Evolutionary conservation across 192 early-diverging fungal species (phyloP), one percentile per base, ranked within the genome.

Genomic region (Coemansia sp.): DNA sequence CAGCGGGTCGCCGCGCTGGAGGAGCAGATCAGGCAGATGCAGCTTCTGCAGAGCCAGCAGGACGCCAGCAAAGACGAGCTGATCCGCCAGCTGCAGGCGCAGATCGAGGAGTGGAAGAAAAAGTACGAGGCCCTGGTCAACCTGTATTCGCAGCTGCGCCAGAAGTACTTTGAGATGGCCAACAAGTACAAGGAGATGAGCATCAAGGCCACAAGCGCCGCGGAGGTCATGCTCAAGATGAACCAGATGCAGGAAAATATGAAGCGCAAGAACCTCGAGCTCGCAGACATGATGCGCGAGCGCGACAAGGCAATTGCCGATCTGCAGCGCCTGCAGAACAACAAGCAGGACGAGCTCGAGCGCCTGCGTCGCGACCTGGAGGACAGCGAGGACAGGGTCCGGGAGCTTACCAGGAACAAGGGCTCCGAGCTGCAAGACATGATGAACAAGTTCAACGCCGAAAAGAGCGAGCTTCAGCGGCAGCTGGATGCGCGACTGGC

Each of bases 91-190:
- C 79, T 93, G 60, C 93, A 95, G 81, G 92, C 94, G 34, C 92
- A 98, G 85, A 83, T 99, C 24, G 87, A 89, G 69, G 91, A 95
- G 75, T 95, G 93, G 93, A 93, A 89, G 82, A 90, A 95, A 72
- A 99, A 97, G 79, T 97, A 97, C 74, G 94, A 97, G 74, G 91
- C 94, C 18, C 80, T 99, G 36, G 95, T 95, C 58, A 99, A 99
- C 60, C 83, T 97, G n/a, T 99, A 99, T 70, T 93, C 95, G 10
- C 91, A 96, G 72, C 81, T 99, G 29, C 87, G 97, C 47, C 94
- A 97, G 62, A 93, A 95, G 65, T 93, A 99, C 69, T 77, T 99
- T 55, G 95, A 95, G 39, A 77, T 99, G 22, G 83, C 97, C 64
- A 87, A 85, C 48, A 94, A 94, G 77, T 95, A 91, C 80, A 97